Base-by-base conservation (phyloP, 805 yeast species). In the Cephaloascus albidus region DNA sequence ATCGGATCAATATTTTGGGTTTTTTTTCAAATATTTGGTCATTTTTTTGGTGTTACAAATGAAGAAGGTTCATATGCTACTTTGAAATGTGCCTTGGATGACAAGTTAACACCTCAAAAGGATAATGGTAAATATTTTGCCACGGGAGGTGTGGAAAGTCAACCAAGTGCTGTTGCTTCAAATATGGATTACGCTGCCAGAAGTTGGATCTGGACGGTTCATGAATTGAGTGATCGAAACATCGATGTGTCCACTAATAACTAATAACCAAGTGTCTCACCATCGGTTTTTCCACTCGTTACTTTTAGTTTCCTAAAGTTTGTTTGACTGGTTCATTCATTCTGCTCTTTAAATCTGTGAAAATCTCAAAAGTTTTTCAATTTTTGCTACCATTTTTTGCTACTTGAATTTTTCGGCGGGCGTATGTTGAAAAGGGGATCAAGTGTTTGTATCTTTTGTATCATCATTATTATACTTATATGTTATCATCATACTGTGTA, bases 171-270 rank as follows among this genome's bases (percentile, higher is more conserved):
- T 19, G 65, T 81, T 3, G 85, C 90, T 1, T 47, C 54, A 10
- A 50, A 76, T 51, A 56, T 72, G 55, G 76, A 76, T 40, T 75
- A 73, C 47, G 84, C 85, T 1, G 78, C 80, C 3, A 63, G 76
- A 35, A 78, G 82, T 28, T 85, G 94, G 89, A 76, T 78, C 12
- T 85, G 94, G 94, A 81, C 90, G 0, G 71, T 76, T 2, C 71
- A 67, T 35, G 72, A 81, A 52, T 54, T 85, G 38, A 62, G 72
- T 35, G 70, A 74, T 43, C 65, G 85, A 26, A 55, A 61, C 18
- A 55, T 63, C 33, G 46, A 50, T 27, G 51, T 63, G 6, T 23
- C 28, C 12, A 23, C 28, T 8, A 23, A 23, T 12, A n/a, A n/a
- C n/a, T n/a, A n/a, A n/a, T n/a, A n/a, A n/a, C n/a, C n/a, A n/a